These are phyloP conservation scores for Plantago lanceolata DNA, from an alignment of 305 asterid genomes.

Conservation along the genomic window DNA sequence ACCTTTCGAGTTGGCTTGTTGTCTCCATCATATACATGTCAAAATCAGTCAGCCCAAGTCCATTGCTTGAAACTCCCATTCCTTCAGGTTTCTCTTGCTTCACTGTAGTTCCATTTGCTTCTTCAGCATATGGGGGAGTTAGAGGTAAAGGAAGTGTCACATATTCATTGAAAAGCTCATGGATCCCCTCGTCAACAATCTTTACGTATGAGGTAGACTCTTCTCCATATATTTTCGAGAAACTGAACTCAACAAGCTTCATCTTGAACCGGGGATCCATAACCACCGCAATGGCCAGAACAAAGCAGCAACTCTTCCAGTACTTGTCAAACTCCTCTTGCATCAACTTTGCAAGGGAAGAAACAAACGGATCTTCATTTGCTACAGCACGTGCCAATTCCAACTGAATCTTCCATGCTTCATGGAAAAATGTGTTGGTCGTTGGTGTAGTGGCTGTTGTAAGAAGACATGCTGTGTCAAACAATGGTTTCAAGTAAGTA, in stretches of 20 bases:
- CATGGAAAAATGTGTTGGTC: constrained; percentile 79
- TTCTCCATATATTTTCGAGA: constrained; percentile 73
- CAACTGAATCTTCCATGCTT: constrained; percentile 91
- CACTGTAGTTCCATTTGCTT: constrained; percentile 38
- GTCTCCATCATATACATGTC: constrained; percentile 56
- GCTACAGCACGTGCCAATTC: constrained; percentile 71
- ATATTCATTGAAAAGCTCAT: constrained; percentile 78
- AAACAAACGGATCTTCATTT: constrained; percentile 60
- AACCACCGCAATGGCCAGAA: constrained; percentile 79
- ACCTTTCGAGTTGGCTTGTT: constrained; percentile 43
- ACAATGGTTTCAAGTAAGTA: constrained; percentile 55
- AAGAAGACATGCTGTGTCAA: constrained; percentile 69
- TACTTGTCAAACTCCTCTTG: constrained; percentile 71
- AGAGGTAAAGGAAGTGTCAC: constrained; percentile 60
- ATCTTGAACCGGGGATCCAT: constrained; percentile 96
- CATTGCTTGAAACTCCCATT: constrained; percentile 29
- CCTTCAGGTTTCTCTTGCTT: constrained; percentile 48
- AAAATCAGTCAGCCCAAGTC: constrained; percentile 45
- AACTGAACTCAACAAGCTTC: constrained; percentile 86
- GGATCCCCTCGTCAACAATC: constrained; percentile 74
- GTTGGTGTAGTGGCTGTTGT: constrained; percentile 47
- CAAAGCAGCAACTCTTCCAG: constrained; percentile 73
- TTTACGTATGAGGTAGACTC: constrained; percentile 57
- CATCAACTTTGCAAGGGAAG: constrained; percentile 61
- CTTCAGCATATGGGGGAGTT: constrained; percentile 50